Evolutionary conservation across 306 rosid genomes (phyloP).

Genomic region (Vigna reflexopilosa): DNA sequence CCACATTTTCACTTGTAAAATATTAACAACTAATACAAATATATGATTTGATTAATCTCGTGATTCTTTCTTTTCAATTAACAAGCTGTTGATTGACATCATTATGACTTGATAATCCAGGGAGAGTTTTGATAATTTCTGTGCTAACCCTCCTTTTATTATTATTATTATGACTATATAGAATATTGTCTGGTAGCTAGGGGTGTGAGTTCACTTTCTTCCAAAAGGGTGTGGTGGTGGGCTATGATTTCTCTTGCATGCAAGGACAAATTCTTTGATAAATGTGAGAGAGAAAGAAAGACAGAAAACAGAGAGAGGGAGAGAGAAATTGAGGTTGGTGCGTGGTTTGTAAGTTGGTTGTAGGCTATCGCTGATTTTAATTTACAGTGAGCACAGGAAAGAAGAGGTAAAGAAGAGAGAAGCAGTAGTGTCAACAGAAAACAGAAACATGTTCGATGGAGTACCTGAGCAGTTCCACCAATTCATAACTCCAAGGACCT

Average conservation of each 20-base stretch:
- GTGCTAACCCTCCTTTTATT: background rate
- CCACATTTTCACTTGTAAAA: background rate
- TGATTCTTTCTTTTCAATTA: too few species aligned
- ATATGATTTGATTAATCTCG: too few species aligned
- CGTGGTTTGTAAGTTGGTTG: constrained; percentile 55
- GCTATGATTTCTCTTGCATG: constrained; percentile 60
- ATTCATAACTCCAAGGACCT: constrained; percentile 71
- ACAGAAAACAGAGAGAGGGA: constrained; percentile 33
- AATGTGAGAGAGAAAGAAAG: constrained; percentile 55
- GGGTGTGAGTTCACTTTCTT: constrained; percentile 82
- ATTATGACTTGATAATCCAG: background rate
- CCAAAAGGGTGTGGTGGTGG: constrained; percentile 78
- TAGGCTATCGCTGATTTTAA: constrained; percentile 52
- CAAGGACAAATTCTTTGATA: constrained; percentile 77
- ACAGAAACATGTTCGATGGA: constrained; percentile 82
- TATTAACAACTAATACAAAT: too few species aligned
- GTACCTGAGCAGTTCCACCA: constrained; percentile 90
- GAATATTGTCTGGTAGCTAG: constrained; percentile 32
- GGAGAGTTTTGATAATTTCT: too few species aligned
- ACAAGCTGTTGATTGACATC: too few species aligned
- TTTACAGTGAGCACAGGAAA: constrained; percentile 52
- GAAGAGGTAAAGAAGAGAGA: constrained; percentile 48
- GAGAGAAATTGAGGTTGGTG: constrained; percentile 28
- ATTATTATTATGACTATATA: background rate
- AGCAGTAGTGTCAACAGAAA: background rate